Conservation (phyloP, 768 basidiomycete genomes). For the Lactarius akahatsu region DNA sequence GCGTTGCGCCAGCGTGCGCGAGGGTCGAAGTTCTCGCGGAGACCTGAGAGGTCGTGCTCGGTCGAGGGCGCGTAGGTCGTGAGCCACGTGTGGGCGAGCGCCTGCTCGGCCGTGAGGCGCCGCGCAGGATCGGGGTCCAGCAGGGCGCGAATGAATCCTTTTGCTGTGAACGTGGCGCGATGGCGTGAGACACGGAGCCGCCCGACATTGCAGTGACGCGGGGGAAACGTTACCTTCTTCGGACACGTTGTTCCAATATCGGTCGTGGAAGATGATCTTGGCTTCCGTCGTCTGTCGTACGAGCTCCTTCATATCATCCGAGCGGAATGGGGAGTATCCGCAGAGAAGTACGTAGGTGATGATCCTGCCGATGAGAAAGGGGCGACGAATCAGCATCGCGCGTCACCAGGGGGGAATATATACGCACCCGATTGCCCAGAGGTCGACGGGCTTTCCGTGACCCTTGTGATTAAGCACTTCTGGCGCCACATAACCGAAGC, state of each 20-base stretch:
- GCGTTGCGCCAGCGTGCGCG: constrained; percentile 71
- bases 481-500: constrained; percentile 89
- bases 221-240: constrained; percentile 53
- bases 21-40: constrained; percentile 83
- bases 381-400: not conserved
- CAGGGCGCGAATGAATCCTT: constrained; percentile 73
- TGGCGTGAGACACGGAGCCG: not conserved
- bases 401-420: not conserved
- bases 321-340: constrained; percentile 93
- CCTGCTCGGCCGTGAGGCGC: constrained; percentile 73
- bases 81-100: constrained; percentile 74
- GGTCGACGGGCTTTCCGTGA: constrained; percentile 89
- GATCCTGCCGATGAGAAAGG: constrained; percentile 55
- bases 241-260: constrained; percentile 92
- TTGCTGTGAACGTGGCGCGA: constrained; percentile 50
- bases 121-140: constrained; percentile 67
- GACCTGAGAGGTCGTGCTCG: constrained; percentile 74
- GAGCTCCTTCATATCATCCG: constrained; percentile 72
- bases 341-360: constrained; percentile 95
- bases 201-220: not conserved
- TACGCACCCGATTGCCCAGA: constrained; percentile 88
- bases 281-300: constrained; percentile 83
- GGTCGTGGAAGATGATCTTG: constrained; percentile 86
- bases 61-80: constrained; percentile 60
- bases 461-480: constrained; percentile 80